Evolutionary conservation across 2,329 filamentous ascomycete species (phyloP), one percentile per base, ranked within the genome.

Genomic region (Exophiala lecanii-corni): DNA sequence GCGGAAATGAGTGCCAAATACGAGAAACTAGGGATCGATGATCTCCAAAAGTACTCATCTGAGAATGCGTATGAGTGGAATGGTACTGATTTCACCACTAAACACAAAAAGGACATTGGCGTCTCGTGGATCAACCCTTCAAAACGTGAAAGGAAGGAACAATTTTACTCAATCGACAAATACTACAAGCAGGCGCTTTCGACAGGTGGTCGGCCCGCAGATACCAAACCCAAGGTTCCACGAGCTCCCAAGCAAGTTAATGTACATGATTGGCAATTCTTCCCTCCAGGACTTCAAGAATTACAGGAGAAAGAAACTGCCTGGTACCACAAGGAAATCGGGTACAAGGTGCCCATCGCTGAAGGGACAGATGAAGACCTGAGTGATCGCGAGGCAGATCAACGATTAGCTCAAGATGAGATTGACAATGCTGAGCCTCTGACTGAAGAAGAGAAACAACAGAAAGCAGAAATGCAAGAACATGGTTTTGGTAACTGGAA

Each of bases 51-150:
- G 61, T 98, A 98, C 66, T 92, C 85, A 1, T 96, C 91, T 0
- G 92, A 98, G 58, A 95, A 88, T 41, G 89, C 94, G 0, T 98
- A 98, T 59, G 92, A 97, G 62, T 98, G 94, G 94, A 98, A 98
- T 53, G 92, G 92, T 35, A 84, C 97, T 67, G 91, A 91, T 58
- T 98, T 98, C 63, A 86, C 89, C 40, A 7, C 23, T 6, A 86
- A 85, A 45, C 79, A 83, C 61, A 94, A 94, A 70, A 94, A 94
- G 65, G 88, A 94, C 37, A 87, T 96, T 51, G 88, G 87, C 36
- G 78, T 96, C 53, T 89, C 75, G 59, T 98, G 94, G 94, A 98
- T 98, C 70, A 95, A 98, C 58, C 94, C 92, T 2, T 82, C 91
- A 12, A 98, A 98, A 74, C 89, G 92, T 65, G 94, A 98, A 69